Evolutionary conservation across 331 rosid species (phyloP), one percentile per base, ranked within the genome.

Genomic region (Spiraea crenata): DNA sequence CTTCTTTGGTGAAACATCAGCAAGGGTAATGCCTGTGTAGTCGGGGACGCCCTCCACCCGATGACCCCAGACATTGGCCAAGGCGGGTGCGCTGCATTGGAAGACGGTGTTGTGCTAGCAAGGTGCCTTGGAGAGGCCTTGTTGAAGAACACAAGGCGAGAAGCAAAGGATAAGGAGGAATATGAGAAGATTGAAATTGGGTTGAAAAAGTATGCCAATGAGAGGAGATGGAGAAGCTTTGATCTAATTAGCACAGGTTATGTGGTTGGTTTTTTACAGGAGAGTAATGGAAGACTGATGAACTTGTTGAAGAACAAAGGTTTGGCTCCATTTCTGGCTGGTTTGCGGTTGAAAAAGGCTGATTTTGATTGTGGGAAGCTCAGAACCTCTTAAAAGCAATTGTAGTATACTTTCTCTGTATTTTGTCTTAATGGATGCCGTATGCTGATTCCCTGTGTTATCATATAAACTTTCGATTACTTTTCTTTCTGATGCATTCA

Each of bases 41-140:
- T 56, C 1, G 96, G 96, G 2, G 96, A 90, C 19, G 96, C 90
- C 0, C 77, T 88, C 20, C 90, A 90, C 55, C 84, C 96, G 0
- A 84, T 81, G 90, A 90, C 88, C 55, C 88, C 96, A 6, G 92
- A 90, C 41, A 12, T 88, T 25, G 88, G 87, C 4, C 96, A 87
- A 45, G 91, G 93, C 3, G 91, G 86, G 0, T 87, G 91, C 52
- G 13, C 80, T 75, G 88, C 96, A 15, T 14, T 88, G 46, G 96
- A 90, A 49, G 96, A 87, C 4, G 83, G 83, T 4, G 62, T 87
- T 25, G 84, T 85, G 65, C 68, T 87, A 25, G 88, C 93, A 0
- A 83, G 91, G 73, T 82, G 84, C 57, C 70, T 88, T 1, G 84
- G 75, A 3, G 80, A 82, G 76, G 85, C 84, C 1, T 52, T 88